These are phyloP conservation scores for Drosera spatulata DNA, from an alignment of 179 eudicot species.

Conservation along the genomic window DNA sequence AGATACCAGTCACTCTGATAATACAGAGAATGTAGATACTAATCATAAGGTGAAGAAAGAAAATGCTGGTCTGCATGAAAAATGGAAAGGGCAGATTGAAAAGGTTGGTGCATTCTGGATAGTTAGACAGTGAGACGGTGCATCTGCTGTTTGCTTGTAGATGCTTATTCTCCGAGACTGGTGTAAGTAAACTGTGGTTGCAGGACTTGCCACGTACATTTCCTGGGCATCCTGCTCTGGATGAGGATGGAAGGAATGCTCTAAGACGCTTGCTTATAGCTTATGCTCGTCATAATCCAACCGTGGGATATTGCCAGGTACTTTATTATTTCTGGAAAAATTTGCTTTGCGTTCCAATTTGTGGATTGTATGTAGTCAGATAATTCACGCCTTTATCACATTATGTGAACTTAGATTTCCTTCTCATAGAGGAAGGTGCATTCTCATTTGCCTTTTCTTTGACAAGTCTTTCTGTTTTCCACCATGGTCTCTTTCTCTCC, in stretches of 20 bases:
- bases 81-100: slow-evolving; percentile 95
- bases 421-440: no score
- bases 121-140: neutral
- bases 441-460: no score
- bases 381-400: no score
- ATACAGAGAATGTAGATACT: slow-evolving; percentile 23
- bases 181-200: slow-evolving; percentile 3
- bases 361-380: no score
- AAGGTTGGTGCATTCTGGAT: slow-evolving; percentile 38
- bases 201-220: slow-evolving; percentile 98
- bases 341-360: neutral
- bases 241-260: slow-evolving; percentile 95
- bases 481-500: no score
- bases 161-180: neutral
- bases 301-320: slow-evolving; percentile 99
- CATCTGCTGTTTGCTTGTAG: neutral
- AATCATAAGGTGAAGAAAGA: slow-evolving; percentile 23
- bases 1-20: slow-evolving; percentile 22
- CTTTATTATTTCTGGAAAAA: slow-evolving; percentile 2
- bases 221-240: slow-evolving; percentile 97
- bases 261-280: slow-evolving; percentile 93
- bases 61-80: slow-evolving; percentile 36
- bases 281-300: slow-evolving; percentile 94
- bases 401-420: no score
- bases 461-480: no score